Conservation (phyloP, 768 basidiomycete species). For the Tulasnella sp. region DNA sequence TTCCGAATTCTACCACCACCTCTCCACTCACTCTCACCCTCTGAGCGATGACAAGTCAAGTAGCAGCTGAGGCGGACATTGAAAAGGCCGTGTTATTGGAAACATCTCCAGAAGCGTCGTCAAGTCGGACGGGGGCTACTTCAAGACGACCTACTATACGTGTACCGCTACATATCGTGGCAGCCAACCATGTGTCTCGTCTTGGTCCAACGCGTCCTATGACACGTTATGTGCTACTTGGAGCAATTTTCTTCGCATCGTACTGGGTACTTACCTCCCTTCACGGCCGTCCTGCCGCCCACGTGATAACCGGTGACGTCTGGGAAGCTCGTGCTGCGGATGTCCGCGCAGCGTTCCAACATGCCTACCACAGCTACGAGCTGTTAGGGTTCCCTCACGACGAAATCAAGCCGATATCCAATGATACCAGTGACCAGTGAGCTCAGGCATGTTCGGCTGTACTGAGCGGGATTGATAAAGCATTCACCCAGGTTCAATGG, state of each 20-base stretch:
- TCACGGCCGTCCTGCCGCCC: neutral
- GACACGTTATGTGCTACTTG: neutral
- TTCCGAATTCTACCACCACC: neutral
- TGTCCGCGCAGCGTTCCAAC: constrained; percentile 18
- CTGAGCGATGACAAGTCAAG: neutral
- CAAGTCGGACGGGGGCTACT: neutral
- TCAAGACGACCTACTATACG: neutral
- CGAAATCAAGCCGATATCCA: constrained; percentile 19
- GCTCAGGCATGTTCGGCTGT: too few species aligned
- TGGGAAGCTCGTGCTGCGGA: constrained; percentile 16
- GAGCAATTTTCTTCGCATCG: neutral
- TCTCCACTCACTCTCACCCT: neutral
- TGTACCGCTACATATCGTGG: neutral
- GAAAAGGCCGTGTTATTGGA: neutral
- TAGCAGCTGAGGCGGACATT: neutral
- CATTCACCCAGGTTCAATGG: constrained; percentile 22
- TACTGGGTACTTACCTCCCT: neutral
- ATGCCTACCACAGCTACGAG: constrained; percentile 20
- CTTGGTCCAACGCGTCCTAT: neutral
- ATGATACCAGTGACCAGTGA: constrained; percentile 16
- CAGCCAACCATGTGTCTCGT: neutral
- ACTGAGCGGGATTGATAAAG: too few species aligned
- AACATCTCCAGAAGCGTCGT: neutral
- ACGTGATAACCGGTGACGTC: neutral
- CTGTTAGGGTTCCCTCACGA: constrained; percentile 18